Evolutionary conservation across 1,139 yeast genomes (phyloP), one percentile per base, ranked within the genome.

Genomic region (Hansenula sp.): DNA sequence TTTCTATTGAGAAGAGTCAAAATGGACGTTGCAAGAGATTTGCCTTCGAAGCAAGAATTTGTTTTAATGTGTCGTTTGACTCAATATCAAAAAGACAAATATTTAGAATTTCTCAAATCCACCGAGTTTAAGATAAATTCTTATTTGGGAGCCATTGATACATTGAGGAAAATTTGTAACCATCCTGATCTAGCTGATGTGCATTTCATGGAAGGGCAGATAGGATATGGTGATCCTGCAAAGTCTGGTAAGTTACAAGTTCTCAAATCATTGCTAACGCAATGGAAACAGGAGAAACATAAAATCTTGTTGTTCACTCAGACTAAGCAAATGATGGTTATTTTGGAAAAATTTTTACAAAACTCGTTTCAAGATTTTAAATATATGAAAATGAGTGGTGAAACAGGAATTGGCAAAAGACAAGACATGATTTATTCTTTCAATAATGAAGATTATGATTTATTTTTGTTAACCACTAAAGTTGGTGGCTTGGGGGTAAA

Each of bases 401-500:
- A 91, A 0, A 93, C 99, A 0, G 84, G 89, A 1, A 90, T 93
- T 45, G 75, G 78, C 0, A 74, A 68, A 33, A 68, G 99, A 24
- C 99, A 93, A 59, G 65, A 64, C 18, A 70, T 93, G 47, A 97
- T 93, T 19, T 97, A 91, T 60, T 58, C 70, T 12, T 93, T 90
- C 63, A 93, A 93, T 59, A 72, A 68, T 12, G 81, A 83, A 50
- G 67, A 75, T 1, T 61, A 67, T 17, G 76, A 78, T 47, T 77
- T 93, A 1, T 94, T 93, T 60, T 65, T 93, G 28, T 68, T 93
- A 38, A 93, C 99, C 0, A 93, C 99, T 0, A 79, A 93, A 58
- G 99, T 93, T 3, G 99, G 99, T 24, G 99, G 99, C 0, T 70
- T 93, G 38, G 99, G 99, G 19, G 88, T 93, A 2, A 93, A 93